These are phyloP conservation scores for Eucalyptus regnans DNA, from an alignment of 345 rosid species.

Conservation along the genomic window DNA sequence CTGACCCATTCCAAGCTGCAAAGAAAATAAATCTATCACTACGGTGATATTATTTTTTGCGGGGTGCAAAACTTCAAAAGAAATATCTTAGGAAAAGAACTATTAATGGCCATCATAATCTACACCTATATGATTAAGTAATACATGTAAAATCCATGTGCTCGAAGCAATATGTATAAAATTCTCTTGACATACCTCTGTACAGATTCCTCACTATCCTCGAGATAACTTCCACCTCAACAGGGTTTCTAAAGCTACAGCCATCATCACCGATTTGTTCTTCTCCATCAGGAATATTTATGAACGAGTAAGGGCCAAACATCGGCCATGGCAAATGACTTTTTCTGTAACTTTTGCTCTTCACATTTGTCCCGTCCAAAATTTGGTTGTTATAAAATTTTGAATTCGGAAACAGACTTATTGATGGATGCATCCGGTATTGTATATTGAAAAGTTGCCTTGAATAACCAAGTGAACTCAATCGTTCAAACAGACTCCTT, in stretches of 20 bases:
- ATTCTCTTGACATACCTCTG: slow-evolving; percentile 12
- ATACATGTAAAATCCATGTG: too few species aligned
- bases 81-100: background rate
- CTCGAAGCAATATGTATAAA: too few species aligned
- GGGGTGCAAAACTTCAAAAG: fast-evolving
- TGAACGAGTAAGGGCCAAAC: slow-evolving; percentile 36
- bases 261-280: slow-evolving; percentile 16
- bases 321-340: slow-evolving; percentile 20
- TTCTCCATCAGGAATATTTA: slow-evolving; percentile 25
- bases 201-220: slow-evolving; percentile 14
- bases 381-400: slow-evolving; percentile 30
- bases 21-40: background rate
- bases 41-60: fast-evolving
- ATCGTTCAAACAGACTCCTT: slow-evolving; percentile 60
- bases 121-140: too few species aligned
- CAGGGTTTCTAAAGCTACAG: slow-evolving; percentile 20
- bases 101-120: too few species aligned
- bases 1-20: slow-evolving; percentile 16
- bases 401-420: slow-evolving; percentile 46
- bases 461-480: slow-evolving; percentile 26
- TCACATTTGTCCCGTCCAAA: slow-evolving; percentile 31
- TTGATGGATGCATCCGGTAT: slow-evolving; percentile 76
- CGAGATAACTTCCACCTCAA: slow-evolving; percentile 27
- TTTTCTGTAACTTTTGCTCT: slow-evolving; percentile 3
- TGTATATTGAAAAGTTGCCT: slow-evolving; percentile 45